Conservation (phyloP, 352 stramenopile genomes). For the Blastocystis sp. region DNA sequence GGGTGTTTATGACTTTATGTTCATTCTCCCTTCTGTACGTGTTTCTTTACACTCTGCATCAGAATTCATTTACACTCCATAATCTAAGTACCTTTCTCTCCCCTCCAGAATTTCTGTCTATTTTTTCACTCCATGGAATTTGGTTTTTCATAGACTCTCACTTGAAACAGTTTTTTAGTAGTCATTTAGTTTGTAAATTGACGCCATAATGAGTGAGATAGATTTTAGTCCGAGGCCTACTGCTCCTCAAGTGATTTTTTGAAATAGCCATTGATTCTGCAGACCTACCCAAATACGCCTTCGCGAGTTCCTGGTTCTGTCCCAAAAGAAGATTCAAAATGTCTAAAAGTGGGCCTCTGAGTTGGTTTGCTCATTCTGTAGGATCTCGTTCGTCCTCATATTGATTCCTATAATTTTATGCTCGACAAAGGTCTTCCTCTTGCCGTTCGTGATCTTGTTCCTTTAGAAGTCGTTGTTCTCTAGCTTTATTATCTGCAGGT, state of each 20-base stretch:
- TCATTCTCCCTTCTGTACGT: too few species aligned
- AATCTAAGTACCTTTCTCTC: too few species aligned
- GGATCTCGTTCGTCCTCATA: slow-evolving; percentile 85
- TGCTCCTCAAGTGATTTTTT: neutral
- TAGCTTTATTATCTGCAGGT: neutral
- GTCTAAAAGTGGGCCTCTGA: slow-evolving; percentile 5
- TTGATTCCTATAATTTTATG: slow-evolving; percentile 97
- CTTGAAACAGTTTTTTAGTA: slow-evolving; percentile 1
- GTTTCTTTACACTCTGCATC: too few species aligned
- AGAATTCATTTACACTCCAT: too few species aligned
- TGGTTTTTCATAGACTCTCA: neutral
- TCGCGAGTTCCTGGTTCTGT: slow-evolving; percentile 53
- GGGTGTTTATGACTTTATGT: too few species aligned
- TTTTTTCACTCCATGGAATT: neutral
- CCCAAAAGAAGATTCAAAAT: slow-evolving; percentile 17
- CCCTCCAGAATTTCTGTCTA: neutral
- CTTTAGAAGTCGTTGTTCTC: slow-evolving; percentile 79
- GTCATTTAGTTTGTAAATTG: neutral
- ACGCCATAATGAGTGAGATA: neutral
- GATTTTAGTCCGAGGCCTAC: slow-evolving; percentile 33
- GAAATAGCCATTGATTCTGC: neutral
- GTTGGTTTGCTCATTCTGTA: neutral
- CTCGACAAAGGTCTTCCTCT: slow-evolving; percentile 84
- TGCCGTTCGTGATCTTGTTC: slow-evolving; percentile 81
- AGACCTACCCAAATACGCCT: slow-evolving; percentile 55